phyloP scores from a whole-genome alignment of 1,284 basidiomycete genomes.

The Wolfiporia cocos region DNA sequence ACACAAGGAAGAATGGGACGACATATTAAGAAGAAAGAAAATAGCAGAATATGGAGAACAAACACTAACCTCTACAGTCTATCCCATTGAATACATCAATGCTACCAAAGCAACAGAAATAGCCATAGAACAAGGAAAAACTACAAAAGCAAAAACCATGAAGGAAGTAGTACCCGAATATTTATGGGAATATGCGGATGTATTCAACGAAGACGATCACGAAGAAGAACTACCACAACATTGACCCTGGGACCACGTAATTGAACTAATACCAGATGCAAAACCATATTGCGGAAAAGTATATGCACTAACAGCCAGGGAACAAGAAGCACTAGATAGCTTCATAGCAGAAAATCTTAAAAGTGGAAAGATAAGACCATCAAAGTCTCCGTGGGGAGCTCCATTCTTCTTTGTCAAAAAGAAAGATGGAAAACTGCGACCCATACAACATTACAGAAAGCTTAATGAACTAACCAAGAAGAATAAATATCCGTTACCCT shows the following conservation, averaged over 20 bases:
- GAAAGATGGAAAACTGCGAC: slow-evolving; percentile 1
- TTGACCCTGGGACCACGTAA: slow-evolving; percentile 3
- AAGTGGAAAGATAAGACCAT: not conserved
- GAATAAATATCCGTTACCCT: slow-evolving; percentile 8
- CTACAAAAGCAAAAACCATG: not conserved
- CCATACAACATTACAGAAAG: slow-evolving; percentile 5
- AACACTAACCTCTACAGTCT: too few species aligned
- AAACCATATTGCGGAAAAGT: slow-evolving; percentile 2
- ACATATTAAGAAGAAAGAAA: not conserved
- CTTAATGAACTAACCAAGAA: slow-evolving; percentile 14
- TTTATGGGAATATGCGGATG: slow-evolving; percentile 10
- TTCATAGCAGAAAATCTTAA: slow-evolving; percentile 2
- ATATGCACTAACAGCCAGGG: slow-evolving; percentile 1
- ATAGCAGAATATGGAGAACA: too few species aligned
- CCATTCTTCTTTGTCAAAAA: slow-evolving; percentile 6
- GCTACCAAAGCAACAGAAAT: slow-evolving; percentile 3
- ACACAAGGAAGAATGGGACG: too few species aligned
- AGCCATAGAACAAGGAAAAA: slow-evolving; percentile 2
- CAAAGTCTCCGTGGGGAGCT: not conserved
- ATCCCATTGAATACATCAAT: too few species aligned
- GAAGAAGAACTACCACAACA: slow-evolving; percentile 9
- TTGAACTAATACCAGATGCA: slow-evolving; percentile 4
- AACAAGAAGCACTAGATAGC: slow-evolving; percentile 2
- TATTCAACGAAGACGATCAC: slow-evolving; percentile 10
- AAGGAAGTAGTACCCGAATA: slow-evolving; percentile 10